Percentiles rank a stretch among this genome's conserved stretches.
Conservation (phyloP, 495 filamentous ascomycete species). For the Xylaria nigripes region DNA sequence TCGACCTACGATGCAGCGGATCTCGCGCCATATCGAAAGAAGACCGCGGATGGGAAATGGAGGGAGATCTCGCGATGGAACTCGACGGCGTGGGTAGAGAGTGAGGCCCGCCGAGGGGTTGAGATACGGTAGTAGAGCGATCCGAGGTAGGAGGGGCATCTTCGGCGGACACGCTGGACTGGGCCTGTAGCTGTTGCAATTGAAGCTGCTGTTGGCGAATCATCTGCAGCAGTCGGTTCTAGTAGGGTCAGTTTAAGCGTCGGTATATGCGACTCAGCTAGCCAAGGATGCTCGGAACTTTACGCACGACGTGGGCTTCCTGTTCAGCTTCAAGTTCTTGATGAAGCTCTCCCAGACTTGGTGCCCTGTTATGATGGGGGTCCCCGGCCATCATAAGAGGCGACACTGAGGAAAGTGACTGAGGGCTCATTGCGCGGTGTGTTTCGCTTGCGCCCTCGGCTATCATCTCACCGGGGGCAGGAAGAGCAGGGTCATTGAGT, state of each 20-base stretch:
- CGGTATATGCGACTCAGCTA: background rate
- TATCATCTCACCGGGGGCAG: slow-evolving; percentile 56
- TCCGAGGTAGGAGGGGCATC: slow-evolving; percentile 61
- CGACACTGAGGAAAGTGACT: slow-evolving; percentile 44
- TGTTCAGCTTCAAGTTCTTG: slow-evolving; percentile 94
- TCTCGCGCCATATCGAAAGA: slow-evolving; percentile 50
- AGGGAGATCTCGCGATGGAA: slow-evolving; percentile 44
- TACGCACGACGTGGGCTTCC: slow-evolving; percentile 76
- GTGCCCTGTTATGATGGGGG: slow-evolving; percentile 55
- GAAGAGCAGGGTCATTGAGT: slow-evolving; percentile 57
- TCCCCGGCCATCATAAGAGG: slow-evolving; percentile 50
- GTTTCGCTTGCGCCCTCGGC: slow-evolving; percentile 27
- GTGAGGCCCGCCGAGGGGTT: slow-evolving; percentile 17
- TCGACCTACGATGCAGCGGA: slow-evolving; percentile 45
- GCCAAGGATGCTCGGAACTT: background rate
- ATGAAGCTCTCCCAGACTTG: slow-evolving; percentile 88
- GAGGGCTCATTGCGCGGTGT: slow-evolving; percentile 50
- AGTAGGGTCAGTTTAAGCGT: slow-evolving; percentile 5
- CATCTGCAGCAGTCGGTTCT: slow-evolving; percentile 85
- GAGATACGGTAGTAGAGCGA: slow-evolving; percentile 44
- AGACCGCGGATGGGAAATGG: slow-evolving; percentile 45
- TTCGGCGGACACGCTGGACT: slow-evolving; percentile 50
- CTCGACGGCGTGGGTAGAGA: slow-evolving; percentile 18
- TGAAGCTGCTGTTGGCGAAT: slow-evolving; percentile 83
- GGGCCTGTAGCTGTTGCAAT: slow-evolving; percentile 55